A percentile compares a stretch with the other conserved stretches of the same genome.
Evolutionary conservation across 75 land plant species (phyloP).

Genomic region (Adiantum capillusveneris): DNA sequence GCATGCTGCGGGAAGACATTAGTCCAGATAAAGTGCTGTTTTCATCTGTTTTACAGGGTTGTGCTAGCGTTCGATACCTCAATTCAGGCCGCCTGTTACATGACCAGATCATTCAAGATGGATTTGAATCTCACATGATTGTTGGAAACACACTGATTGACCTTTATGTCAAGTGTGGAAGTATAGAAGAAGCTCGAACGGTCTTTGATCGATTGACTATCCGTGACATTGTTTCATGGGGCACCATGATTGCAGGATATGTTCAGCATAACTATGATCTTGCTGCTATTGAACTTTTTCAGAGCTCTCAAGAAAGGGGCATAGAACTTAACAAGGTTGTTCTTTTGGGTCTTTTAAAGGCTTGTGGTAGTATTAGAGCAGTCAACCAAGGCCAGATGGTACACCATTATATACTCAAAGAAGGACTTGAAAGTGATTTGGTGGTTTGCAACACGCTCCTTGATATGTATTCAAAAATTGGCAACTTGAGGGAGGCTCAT

Average conservation of each 20-base stretch:
- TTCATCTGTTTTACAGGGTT: slow-evolving; percentile 1
- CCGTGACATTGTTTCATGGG: slow-evolving; percentile 61
- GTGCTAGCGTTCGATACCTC: slow-evolving; percentile 1
- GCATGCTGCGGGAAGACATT: slow-evolving; percentile 5
- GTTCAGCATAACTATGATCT: slow-evolving; percentile 37
- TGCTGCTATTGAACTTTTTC: slow-evolving; percentile 45
- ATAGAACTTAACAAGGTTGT: slow-evolving; percentile 30
- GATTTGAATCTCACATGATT: slow-evolving; percentile 30
- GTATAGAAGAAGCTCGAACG: slow-evolving; percentile 28
- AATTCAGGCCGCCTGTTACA: slow-evolving; percentile 1
- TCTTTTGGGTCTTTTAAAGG: slow-evolving; percentile 33
- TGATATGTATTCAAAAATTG: slow-evolving; percentile 52
- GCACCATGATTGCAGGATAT: slow-evolving; percentile 59
- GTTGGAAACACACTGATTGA: slow-evolving; percentile 46
- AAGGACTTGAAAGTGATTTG: slow-evolving; percentile 11
- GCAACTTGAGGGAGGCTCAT: slow-evolving; percentile 30
- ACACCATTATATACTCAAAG: slow-evolving; percentile 15
- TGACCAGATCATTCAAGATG: slow-evolving; percentile 19
- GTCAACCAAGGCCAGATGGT: slow-evolving; percentile 20
- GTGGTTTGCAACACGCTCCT: slow-evolving; percentile 37
- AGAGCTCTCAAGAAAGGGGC: slow-evolving; percentile 27
- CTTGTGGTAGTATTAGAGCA: slow-evolving; percentile 30
- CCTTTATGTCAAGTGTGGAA: slow-evolving; percentile 58
- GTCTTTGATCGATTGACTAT: slow-evolving; percentile 39
- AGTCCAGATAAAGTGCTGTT: neutral